These are phyloP conservation scores for Daldinia caldariorum DNA, from an alignment of 495 filamentous ascomycete genomes.

Conservation along the genomic window DNA sequence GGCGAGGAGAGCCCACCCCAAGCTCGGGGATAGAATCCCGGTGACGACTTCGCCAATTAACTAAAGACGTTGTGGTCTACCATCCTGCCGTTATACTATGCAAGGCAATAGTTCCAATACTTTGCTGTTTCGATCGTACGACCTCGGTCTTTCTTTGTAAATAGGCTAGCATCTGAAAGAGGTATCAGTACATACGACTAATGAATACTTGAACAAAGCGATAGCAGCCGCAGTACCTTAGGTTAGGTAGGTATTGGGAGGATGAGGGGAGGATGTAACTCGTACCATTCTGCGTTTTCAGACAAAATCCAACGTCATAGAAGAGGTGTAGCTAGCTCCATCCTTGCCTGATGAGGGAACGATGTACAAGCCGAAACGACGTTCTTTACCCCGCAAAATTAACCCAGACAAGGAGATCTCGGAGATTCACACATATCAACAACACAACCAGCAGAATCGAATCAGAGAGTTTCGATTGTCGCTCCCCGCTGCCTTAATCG, in stretches of 20 bases:
- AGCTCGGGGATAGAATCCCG: conserved; percentile 17
- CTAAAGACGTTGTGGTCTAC: not conserved
- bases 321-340: conserved; percentile 29
- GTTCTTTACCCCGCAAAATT: conserved; percentile 45
- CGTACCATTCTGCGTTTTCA: not conserved
- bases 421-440: conserved; percentile 28
- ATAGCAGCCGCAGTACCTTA: too few species aligned
- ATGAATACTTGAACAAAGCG: conserved; percentile 4
- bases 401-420: conserved; percentile 37
- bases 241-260: not conserved
- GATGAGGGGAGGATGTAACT: not conserved
- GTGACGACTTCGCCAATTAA: conserved; percentile 49
- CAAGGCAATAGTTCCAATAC: not conserved
- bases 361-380: conserved; percentile 21
- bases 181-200: conserved; percentile 1
- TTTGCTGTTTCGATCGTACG: conserved; percentile 26
- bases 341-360: conserved; percentile 27
- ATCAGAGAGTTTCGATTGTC: conserved; percentile 41
- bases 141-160: not conserved
- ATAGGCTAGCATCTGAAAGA: not conserved
- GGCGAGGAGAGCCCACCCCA: conserved; percentile 12
- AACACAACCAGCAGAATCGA: conserved; percentile 21
- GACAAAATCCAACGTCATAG: conserved; percentile 38
- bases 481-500: conserved; percentile 23
- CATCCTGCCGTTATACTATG: not conserved